phyloP scores from a whole-genome alignment of 768 basidiomycete genomes.

The Pisolithus sp. region DNA sequence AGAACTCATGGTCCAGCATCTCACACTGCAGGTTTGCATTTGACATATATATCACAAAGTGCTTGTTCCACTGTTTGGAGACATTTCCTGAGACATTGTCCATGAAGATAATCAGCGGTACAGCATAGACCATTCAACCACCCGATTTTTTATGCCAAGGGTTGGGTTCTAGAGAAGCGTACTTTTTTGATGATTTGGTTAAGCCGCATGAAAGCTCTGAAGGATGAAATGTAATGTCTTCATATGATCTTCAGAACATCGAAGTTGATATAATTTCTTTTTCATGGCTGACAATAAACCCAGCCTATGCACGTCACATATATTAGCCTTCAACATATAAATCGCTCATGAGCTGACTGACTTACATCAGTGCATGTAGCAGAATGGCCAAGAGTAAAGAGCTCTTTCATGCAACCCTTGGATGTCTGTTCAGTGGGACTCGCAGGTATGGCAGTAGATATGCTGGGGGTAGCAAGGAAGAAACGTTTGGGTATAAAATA shows the following conservation, averaged over 20 bases:
- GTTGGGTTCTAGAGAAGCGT: neutral
- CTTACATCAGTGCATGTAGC: too few relatives aligned
- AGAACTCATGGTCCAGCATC: slow-evolving; percentile 21
- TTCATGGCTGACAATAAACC: too few relatives aligned
- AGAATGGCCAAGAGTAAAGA: too few relatives aligned
- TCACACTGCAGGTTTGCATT: slow-evolving; percentile 31
- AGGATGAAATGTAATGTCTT: neutral
- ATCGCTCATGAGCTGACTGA: too few relatives aligned
- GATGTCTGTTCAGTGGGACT: too few relatives aligned
- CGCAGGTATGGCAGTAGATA: too few relatives aligned
- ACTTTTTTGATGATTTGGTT: neutral
- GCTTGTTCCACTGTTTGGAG: slow-evolving; percentile 42
- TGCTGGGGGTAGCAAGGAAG: neutral
- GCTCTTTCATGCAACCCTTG: too few relatives aligned
- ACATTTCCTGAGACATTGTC: slow-evolving; percentile 42
- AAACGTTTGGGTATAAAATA: slow-evolving; percentile 10
- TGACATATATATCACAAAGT: slow-evolving; percentile 35
- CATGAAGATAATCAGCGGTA: slow-evolving; percentile 4
- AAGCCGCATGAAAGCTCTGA: neutral
- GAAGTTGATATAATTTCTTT: too few relatives aligned
- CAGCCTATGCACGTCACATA: too few relatives aligned
- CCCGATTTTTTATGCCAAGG: neutral
- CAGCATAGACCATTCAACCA: neutral
- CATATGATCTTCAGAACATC: neutral
- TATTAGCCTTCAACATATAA: too few relatives aligned